These are phyloP conservation scores for Triangularia verruculosa DNA, from an alignment of 2,329 filamentous ascomycete genomes.

Conservation along the genomic window DNA sequence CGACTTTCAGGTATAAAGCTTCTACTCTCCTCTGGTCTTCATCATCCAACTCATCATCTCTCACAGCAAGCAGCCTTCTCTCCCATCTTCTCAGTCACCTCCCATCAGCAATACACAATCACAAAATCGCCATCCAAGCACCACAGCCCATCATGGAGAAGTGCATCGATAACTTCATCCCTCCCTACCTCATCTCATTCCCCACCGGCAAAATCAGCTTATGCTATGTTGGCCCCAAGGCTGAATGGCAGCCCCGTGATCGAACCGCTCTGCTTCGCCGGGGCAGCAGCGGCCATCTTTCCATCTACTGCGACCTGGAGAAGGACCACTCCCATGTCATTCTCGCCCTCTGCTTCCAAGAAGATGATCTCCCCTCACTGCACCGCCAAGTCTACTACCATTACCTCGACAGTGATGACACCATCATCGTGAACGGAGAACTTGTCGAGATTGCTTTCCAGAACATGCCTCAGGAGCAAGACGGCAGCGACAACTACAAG, in stretches of 20 bases:
- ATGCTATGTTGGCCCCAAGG: not conserved
- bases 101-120: too few species aligned
- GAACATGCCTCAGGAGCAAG: not conserved
- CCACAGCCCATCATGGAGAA: not conserved
- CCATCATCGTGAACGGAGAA: not conserved
- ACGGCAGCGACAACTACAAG: not conserved
- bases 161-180: not conserved
- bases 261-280: not conserved
- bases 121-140: not conserved
- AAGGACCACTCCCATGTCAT: not conserved
- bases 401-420: slow-evolving; percentile 3
- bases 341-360: not conserved
- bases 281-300: not conserved
- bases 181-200: not conserved
- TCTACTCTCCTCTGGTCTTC: not conserved
- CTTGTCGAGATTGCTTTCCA: not conserved
- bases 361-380: not conserved
- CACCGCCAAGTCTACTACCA: slow-evolving; percentile 6
- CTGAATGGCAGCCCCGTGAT: not conserved
- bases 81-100: too few species aligned
- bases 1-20: not conserved
- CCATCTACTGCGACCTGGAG: slow-evolving; percentile 1
- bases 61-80: not conserved
- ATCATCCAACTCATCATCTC: not conserved
- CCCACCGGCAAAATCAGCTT: not conserved